phyloP scores from a whole-genome alignment of 106 monocot genomes.

The Acorus gramineus region DNA sequence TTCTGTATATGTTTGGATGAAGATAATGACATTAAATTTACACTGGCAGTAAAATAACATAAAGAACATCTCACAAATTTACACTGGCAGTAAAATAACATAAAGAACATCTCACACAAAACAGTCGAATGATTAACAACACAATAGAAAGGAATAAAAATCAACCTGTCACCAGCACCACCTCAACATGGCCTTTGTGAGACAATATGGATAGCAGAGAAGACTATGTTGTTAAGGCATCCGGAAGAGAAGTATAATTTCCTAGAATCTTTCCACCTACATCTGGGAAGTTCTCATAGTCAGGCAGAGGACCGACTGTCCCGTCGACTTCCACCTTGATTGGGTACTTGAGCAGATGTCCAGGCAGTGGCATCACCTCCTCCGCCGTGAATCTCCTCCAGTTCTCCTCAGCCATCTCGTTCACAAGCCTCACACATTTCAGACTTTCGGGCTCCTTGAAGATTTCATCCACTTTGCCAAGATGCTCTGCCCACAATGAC shows the following conservation, averaged over 20 bases:
- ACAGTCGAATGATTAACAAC: too few species aligned
- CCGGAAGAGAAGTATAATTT: slow-evolving; percentile 3
- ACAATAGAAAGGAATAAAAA: too few species aligned
- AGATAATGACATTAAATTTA: too few species aligned
- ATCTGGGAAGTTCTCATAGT: slow-evolving; percentile 19
- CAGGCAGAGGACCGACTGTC: slow-evolving; percentile 8
- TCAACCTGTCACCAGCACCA: too few species aligned
- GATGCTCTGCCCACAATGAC: slow-evolving; percentile 45
- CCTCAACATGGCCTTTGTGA: too few species aligned
- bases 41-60: too few species aligned
- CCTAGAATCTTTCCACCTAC: slow-evolving; percentile 23
- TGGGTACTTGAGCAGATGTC: slow-evolving; percentile 34
- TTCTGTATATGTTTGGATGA: too few species aligned
- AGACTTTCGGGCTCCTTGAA: slow-evolving; percentile 28
- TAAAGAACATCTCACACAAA: too few species aligned
- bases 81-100: too few species aligned
- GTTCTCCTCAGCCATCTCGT: slow-evolving; percentile 27
- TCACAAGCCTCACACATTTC: slow-evolving; percentile 28
- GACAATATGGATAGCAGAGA: too few species aligned
- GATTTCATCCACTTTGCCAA: slow-evolving; percentile 12
- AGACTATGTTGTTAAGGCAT: slow-evolving; percentile 12
- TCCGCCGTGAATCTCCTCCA: slow-evolving; percentile 19
- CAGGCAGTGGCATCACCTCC: slow-evolving; percentile 10
- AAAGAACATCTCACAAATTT: too few species aligned
- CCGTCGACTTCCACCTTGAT: slow-evolving; percentile 26